A percentile compares a stretch with the other conserved stretches of the same genome.
phyloP scores from a whole-genome alignment of 140 eudicot genomes.

The Flaveria floridana region DNA sequence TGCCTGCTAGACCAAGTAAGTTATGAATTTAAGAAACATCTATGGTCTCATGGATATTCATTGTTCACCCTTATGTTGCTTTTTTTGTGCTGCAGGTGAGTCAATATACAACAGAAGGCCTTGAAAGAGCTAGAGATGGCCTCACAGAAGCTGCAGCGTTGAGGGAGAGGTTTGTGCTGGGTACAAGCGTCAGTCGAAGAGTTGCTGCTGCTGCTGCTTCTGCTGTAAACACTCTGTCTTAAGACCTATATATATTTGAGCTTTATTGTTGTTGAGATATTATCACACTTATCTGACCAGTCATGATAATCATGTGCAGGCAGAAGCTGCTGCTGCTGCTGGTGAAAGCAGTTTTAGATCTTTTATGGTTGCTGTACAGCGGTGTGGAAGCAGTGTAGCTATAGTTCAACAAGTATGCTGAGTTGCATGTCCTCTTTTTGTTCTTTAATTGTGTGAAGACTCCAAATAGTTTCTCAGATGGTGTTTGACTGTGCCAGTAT shows the following conservation, averaged over 20 bases:
- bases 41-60: not conserved
- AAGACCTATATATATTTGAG: constrained; percentile 18
- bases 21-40: constrained; percentile 8
- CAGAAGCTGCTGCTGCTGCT: constrained; percentile 99
- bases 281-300: constrained; percentile 1
- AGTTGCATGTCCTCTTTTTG: constrained; percentile 2
- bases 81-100: constrained; percentile 62
- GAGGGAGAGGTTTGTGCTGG: constrained; percentile 94
- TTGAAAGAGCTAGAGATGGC: constrained; percentile 93
- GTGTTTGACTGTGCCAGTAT: constrained; percentile 45
- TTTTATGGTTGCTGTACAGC: constrained; percentile 98
- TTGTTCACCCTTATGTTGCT: constrained; percentile 1
- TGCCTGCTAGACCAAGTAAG: constrained; percentile 96
- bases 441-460: constrained; percentile 16
- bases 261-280: not conserved
- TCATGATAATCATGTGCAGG: constrained; percentile 50
- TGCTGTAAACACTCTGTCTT: constrained; percentile 57
- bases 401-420: constrained; percentile 90
- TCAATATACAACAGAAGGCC: constrained; percentile 91
- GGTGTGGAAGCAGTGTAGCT: constrained; percentile 99
- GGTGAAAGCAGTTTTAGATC: constrained; percentile 99
- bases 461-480: constrained; percentile 9
- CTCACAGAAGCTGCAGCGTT: constrained; percentile 93
- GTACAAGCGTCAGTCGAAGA: constrained; percentile 87
- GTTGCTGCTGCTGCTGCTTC: constrained; percentile 99